Percentiles rank a stretch among this genome's conserved stretches.
Evolutionary conservation across 2,329 filamentous ascomycete genomes (phyloP).

Genomic region (Geosmithia putterillii): DNA sequence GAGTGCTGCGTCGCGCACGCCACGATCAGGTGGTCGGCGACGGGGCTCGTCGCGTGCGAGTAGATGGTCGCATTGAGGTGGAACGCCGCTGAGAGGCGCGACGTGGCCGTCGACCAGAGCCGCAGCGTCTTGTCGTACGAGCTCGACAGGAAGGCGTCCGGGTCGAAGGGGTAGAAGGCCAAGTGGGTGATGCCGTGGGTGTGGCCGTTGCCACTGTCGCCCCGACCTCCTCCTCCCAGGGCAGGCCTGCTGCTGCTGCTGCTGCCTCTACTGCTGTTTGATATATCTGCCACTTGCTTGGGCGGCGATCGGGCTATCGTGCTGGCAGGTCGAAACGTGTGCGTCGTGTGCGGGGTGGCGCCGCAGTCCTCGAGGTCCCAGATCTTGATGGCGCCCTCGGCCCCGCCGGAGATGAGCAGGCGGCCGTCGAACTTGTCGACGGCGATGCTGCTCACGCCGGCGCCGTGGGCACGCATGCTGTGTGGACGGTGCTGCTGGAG

Average conservation of each 20-base stretch:
- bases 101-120: constrained; percentile 56
- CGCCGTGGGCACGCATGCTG: constrained; percentile 53
- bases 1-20: constrained; percentile 83
- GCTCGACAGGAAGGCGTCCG: constrained; percentile 60
- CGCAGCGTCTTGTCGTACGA: constrained; percentile 71
- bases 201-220: constrained; percentile 26
- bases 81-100: constrained; percentile 52
- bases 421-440: constrained; percentile 70
- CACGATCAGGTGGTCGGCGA: constrained; percentile 64
- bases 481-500: constrained; percentile 16
- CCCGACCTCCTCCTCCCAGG: not conserved
- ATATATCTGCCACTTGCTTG: constrained; percentile 5
- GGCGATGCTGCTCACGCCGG: constrained; percentile 67
- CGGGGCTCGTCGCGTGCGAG: constrained; percentile 64
- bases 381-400: constrained; percentile 71
- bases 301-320: constrained; percentile 30
- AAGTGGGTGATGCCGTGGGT: constrained; percentile 65
- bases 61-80: constrained; percentile 57
- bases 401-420: constrained; percentile 73
- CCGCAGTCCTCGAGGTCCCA: constrained; percentile 68
- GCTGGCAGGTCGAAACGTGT: constrained; percentile 41
- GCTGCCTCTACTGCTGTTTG: not conserved
- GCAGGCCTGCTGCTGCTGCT: not conserved
- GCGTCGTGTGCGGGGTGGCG: constrained; percentile 24
- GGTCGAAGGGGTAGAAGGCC: constrained; percentile 69